Percentiles rank a stretch among this genome's conserved stretches.
Evolutionary conservation across 2,329 filamentous ascomycete species (phyloP).

Genomic region (Triangularia verruculosa): DNA sequence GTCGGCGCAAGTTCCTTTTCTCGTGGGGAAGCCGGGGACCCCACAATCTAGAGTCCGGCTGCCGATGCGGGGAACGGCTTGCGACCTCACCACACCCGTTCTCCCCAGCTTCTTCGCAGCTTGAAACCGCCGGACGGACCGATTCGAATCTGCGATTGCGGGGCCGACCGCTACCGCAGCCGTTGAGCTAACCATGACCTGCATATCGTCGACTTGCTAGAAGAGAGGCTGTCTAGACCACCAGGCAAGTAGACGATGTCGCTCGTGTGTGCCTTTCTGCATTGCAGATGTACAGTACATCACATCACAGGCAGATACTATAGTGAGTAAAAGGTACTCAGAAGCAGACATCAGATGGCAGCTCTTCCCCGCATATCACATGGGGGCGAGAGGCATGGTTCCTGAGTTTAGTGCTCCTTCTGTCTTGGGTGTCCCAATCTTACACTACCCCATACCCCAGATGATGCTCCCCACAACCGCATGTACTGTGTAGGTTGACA

Average conservation of each 20-base stretch:
- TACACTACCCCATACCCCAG: neutral
- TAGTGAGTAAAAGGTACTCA: too few relatives aligned
- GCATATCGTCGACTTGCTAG: neutral
- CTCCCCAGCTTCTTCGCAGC: neutral
- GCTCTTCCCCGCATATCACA: conserved; percentile 6
- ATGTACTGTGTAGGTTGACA: neutral
- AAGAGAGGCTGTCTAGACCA: neutral
- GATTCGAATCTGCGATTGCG: conserved; percentile 21
- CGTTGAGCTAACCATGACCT: neutral
- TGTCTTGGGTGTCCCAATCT: neutral
- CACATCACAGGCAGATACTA: neutral
- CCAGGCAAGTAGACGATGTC: too few relatives aligned
- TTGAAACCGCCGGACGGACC: conserved; percentile 23
- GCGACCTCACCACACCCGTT: neutral
- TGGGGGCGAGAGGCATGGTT: neutral
- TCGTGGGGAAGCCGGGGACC: conserved; percentile 10
- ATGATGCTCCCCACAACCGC: neutral
- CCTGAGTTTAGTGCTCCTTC: conserved; percentile 7
- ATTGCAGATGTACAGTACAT: too few relatives aligned
- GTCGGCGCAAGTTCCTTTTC: conserved; percentile 12
- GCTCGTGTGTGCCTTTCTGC: too few relatives aligned
- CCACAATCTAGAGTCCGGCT: conserved; percentile 6
- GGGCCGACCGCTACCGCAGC: conserved; percentile 1
- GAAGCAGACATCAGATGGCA: conserved; percentile 7
- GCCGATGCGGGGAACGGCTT: conserved; percentile 4